phyloP scores from a whole-genome alignment of 2,329 filamentous ascomycete genomes.

The Aspergillus awamori region DNA sequence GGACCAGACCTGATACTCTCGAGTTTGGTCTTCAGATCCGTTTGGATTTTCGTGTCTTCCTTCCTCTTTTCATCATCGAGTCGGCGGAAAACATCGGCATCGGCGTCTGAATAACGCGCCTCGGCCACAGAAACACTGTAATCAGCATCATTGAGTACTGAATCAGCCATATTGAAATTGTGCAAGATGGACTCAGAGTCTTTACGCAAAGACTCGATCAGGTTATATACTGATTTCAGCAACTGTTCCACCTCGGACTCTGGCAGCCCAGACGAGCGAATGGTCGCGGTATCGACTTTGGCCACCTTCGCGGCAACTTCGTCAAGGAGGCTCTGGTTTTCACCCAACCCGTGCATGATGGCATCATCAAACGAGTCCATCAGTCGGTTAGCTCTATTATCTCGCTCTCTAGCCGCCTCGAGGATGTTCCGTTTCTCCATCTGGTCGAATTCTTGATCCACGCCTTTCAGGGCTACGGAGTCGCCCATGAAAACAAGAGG shows the following conservation, averaged over 20 bases:
- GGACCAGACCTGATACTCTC: conserved; percentile 46
- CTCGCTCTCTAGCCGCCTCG: conserved; percentile 53
- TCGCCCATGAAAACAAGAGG: conserved; percentile 57
- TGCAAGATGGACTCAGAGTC: conserved; percentile 52
- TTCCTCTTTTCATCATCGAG: conserved; percentile 52
- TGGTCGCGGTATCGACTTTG: conserved; percentile 38
- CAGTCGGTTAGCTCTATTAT: conserved; percentile 53
- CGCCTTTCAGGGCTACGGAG: conserved; percentile 52
- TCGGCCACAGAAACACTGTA: conserved; percentile 58
- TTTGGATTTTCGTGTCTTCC: conserved; percentile 51
- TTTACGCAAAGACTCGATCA: conserved; percentile 44
- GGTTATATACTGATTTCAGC: conserved; percentile 41
- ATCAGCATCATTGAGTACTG: conserved; percentile 55
- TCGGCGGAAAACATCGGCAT: conserved; percentile 45
- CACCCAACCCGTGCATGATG: conserved; percentile 53
- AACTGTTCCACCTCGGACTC: conserved; percentile 40
- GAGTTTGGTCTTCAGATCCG: conserved; percentile 46
- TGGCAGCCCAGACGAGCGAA: conserved; percentile 37
- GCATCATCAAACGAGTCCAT: conserved; percentile 56
- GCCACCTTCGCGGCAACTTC: conserved; percentile 49
- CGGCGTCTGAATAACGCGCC: conserved; percentile 50
- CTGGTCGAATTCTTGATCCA: conserved; percentile 53
- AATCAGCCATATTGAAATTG: conserved; percentile 53
- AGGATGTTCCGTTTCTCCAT: conserved; percentile 56
- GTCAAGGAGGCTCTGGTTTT: conserved; percentile 56